Conservation (phyloP, 768 basidiomycete species). For the Pleurotus ostreatus region DNA sequence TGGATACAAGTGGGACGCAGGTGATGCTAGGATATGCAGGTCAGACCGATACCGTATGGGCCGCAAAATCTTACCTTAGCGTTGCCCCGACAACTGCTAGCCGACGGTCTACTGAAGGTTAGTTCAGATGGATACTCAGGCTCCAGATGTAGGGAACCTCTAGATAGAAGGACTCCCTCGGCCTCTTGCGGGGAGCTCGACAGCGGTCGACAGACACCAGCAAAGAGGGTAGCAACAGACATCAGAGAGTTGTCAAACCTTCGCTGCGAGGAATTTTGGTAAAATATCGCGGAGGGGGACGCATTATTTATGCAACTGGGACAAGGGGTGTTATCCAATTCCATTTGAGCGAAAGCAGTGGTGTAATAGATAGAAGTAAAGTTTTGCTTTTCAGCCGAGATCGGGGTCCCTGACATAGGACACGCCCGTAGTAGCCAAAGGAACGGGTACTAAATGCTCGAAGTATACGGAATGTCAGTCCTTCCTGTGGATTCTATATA, state of each 20-base stretch:
- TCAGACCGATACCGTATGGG: neutral
- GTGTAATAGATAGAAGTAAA: conserved; percentile 30
- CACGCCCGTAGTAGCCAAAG: conserved; percentile 35
- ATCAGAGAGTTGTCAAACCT: conserved; percentile 1
- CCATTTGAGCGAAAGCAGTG: conserved; percentile 22
- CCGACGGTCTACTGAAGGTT: neutral
- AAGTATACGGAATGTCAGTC: conserved; percentile 23
- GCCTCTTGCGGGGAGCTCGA: neutral
- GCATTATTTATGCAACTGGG: conserved; percentile 42
- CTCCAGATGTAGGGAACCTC: neutral
- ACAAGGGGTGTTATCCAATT: conserved; percentile 22
- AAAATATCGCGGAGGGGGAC: neutral
- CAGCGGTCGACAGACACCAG: neutral
- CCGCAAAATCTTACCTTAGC: neutral
- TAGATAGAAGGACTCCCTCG: neutral
- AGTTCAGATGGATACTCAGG: neutral
- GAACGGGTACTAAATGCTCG: conserved; percentile 33
- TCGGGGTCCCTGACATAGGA: conserved; percentile 39
- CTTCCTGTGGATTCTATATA: conserved; percentile 30
- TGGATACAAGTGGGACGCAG: neutral
- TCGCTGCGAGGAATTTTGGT: neutral
- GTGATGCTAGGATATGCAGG: neutral
- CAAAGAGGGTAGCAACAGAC: conserved; percentile 5
- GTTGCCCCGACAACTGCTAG: conserved; percentile 4
- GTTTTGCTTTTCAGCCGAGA: conserved; percentile 44